These are phyloP conservation scores for Apiotrichum akiyoshidainum DNA, from an alignment of 1,284 basidiomycete species.

Conservation along the genomic window DNA sequence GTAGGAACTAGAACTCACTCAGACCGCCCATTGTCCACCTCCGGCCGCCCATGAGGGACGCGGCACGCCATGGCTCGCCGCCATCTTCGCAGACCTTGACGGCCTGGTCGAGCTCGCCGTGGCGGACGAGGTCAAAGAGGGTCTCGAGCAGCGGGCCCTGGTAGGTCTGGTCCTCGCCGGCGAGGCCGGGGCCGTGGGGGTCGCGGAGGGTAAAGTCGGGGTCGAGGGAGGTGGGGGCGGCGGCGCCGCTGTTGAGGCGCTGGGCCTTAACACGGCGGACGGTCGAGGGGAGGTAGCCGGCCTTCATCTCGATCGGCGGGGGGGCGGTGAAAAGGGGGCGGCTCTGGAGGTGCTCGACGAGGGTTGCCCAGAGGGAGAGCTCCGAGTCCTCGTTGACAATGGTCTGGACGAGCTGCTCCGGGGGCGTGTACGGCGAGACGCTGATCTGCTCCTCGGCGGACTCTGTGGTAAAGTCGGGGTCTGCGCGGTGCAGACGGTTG, in stretches of 20 bases:
- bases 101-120: conserved; percentile 75
- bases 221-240: conserved; percentile 32
- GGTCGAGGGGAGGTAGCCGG: conserved; percentile 48
- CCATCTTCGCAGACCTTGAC: conserved; percentile 76
- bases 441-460: conserved; percentile 29
- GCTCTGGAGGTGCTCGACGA: conserved; percentile 45
- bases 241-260: conserved; percentile 14
- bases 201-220: conserved; percentile 48
- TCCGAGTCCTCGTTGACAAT: conserved; percentile 44
- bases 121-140: conserved; percentile 43
- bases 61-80: conserved; percentile 77
- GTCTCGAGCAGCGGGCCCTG: conserved; percentile 42
- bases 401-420: conserved; percentile 40
- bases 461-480: conserved; percentile 29
- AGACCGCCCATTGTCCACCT: conserved; percentile 46
- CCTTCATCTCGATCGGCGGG: conserved; percentile 42
- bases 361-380: conserved; percentile 38
- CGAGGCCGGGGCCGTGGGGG: conserved; percentile 37
- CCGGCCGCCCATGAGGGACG: conserved; percentile 50
- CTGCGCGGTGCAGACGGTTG: conserved; percentile 33
- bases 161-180: conserved; percentile 48
- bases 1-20: too few relatives aligned
- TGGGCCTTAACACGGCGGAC: conserved; percentile 33
- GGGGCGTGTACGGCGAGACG: conserved; percentile 41
- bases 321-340: conserved; percentile 36